Evolutionary conservation across 306 rosid genomes (phyloP), one percentile per base, ranked within the genome.

Genomic region (Citrullus colocynthis): DNA sequence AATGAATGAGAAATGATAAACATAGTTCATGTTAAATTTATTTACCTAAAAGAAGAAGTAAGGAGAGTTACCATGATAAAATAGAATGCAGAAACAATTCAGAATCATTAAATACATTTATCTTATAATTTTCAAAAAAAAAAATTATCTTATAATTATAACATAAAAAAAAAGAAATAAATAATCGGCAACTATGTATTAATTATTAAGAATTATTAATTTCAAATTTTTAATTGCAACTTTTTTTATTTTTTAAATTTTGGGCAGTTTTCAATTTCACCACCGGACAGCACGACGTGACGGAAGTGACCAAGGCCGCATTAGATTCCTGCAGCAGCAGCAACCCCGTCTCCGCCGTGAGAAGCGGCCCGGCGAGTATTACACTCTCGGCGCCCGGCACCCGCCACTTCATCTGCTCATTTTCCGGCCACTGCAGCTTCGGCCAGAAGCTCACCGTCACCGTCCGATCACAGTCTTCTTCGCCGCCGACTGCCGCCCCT

Each of bases 201-300:
- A 57, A 57, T n/a, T 57, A 21, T 18, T 57, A 57, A 57, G 20
- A 3, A 57, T 18, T 56, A 56, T 56, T 54, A n/a, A 59, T 24
- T 59, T 5, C 14, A 24, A 24, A 18, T n/a, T 57, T 2, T 56
- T 56, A 56, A 58, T 20, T 20, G 28, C 32, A 9, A 58, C 1
- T 12, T 4, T 6, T 28, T 0, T 13, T 48, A 24, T 24, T 24
- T 24, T 24, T 24, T 24, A 15, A 64, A 64, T 2, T 9, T 77
- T 73, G 10, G 82, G 83, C 84, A 91, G 97, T 85, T 18, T 91
- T 89, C 84, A 89, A 89, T 80, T 91, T 69, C 39, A 1, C 5
- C 34, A 67, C 7, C 42, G 79, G 58, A 63, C 3, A 55, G 13
- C 94, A 91, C 76, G 56, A 89, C 80, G 97, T 89, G 7, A 93